Evolutionary conservation across 495 filamentous ascomycete species (phyloP), one percentile per base, ranked within the genome.

Genomic region (Pyrenopolyporus hunteri): DNA sequence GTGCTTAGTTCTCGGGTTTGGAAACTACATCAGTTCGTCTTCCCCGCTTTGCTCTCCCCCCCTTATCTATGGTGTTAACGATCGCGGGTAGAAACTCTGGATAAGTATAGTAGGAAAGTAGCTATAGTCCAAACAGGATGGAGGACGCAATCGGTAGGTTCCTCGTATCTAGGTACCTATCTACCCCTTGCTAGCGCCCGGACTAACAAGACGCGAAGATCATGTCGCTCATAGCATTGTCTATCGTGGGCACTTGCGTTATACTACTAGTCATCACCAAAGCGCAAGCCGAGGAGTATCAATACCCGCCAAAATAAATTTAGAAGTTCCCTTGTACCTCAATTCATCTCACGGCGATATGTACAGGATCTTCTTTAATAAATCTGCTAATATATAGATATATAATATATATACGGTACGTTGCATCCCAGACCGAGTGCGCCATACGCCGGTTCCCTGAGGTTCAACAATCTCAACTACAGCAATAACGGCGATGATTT

Each of bases 41-140:
- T 63, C 4, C 17, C 31, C 16, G 22, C 23, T 17, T 45, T 3
- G 16, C 28, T 13, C 29, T 25, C 14, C 9, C 9, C 62, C 5
- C 13, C 19, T n/a, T 22, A 29, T 14, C 11, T 3, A 17, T 11
- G 10, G 13, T 35, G 40, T 20, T 59, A 47, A 64, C 19, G 7
- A 22, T 23, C 6, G 4, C 1, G 36, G 8, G 25, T 17, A 79
- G 77, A 83, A 63, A 93, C 92, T 1, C 87, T 98, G n/a, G 88
- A 82, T 54, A 88, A 90, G 69, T 98, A 95, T 71, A 87, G 85
- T 55, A 79, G 83, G 29, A 84, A 87, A 62, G 78, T 80, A 20
- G 94, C 94, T 0, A 79, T 98, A 52, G 94, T 98, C 29, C 94
- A 98, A 75, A 90, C 85, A 43, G 94, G 94, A 26, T 93, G 89